phyloP scores from a whole-genome alignment of 768 basidiomycete genomes.

The Suillus alpinus region DNA sequence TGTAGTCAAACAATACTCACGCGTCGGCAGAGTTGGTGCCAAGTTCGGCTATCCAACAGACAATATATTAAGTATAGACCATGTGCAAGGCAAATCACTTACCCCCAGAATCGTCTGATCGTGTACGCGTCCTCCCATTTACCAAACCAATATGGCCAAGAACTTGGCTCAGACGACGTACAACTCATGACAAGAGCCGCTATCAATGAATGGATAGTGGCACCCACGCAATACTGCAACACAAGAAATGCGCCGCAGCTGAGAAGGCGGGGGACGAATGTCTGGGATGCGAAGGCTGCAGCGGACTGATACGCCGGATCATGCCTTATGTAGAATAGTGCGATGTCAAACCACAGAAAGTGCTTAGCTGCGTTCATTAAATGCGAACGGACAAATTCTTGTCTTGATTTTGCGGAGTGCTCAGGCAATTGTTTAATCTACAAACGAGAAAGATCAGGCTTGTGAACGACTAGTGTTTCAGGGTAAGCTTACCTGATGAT shows the following conservation, averaged over 20 bases:
- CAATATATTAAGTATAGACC: not conserved
- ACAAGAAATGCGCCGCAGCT: not conserved
- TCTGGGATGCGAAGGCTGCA: constrained; percentile 1
- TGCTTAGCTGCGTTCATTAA: constrained; percentile 10
- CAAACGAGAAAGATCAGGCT: not conserved
- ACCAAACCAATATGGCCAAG: constrained; percentile 40
- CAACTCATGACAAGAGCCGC: constrained; percentile 11
- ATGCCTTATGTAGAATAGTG: constrained; percentile 10
- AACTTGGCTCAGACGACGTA: constrained; percentile 24
- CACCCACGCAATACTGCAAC: not conserved
- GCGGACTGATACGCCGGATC: constrained; percentile 10
- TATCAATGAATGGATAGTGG: not conserved
- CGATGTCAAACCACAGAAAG: constrained; percentile 13
- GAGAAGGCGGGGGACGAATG: not conserved
- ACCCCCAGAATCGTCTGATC: constrained; percentile 42
- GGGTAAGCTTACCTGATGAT: constrained; percentile 24
- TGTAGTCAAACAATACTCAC: constrained; percentile 20
- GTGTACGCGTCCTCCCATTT: constrained; percentile 33
- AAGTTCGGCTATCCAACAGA: constrained; percentile 24
- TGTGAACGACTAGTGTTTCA: constrained; percentile 13
- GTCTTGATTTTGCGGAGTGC: constrained; percentile 12
- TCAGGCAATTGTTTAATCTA: constrained; percentile 7
- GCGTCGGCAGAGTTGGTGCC: constrained; percentile 38
- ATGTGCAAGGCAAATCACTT: constrained; percentile 14
- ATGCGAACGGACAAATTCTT: constrained; percentile 22